These are phyloP conservation scores for Colletotrichum limetticola DNA, from an alignment of 2,329 filamentous ascomycete genomes.

Conservation along the genomic window DNA sequence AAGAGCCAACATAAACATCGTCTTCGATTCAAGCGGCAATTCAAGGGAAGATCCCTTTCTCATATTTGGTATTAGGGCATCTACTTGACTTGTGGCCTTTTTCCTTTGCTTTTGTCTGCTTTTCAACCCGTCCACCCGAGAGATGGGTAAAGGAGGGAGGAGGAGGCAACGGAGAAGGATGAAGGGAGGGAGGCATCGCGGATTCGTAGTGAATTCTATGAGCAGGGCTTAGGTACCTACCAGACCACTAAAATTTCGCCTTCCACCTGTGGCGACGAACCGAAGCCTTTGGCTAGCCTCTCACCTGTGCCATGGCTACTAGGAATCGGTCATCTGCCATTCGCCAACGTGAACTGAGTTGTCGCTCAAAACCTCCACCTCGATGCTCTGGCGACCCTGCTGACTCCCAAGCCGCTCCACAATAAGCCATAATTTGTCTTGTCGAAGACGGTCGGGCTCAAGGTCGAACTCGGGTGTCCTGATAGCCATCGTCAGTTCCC, in stretches of 20 bases:
- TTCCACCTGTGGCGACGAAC: background rate
- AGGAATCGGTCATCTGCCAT: conserved; percentile 50
- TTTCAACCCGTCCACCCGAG: background rate
- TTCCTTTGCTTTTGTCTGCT: background rate
- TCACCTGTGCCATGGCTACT: background rate
- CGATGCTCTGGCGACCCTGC: conserved; percentile 54
- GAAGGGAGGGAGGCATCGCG: no score
- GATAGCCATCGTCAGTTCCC: conserved; percentile 73
- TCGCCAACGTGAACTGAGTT: conserved; percentile 53
- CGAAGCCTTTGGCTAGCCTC: background rate
- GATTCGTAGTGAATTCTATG: background rate
- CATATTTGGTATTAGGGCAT: background rate
- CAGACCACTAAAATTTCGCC: no score
- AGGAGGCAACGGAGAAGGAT: no score
- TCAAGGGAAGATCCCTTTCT: background rate
- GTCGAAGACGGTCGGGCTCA: conserved; percentile 66
- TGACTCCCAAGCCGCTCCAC: conserved; percentile 80
- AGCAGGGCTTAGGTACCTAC: background rate
- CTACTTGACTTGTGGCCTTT: background rate
- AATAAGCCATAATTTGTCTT: conserved; percentile 79
- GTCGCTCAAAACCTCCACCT: conserved; percentile 64
- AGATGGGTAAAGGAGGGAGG: background rate
- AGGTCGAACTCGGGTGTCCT: conserved; percentile 81
- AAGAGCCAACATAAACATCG: background rate
- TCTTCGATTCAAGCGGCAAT: background rate